Evolutionary conservation across 2,329 filamentous ascomycete species (phyloP).

Genomic region (Simplicillium sp.): DNA sequence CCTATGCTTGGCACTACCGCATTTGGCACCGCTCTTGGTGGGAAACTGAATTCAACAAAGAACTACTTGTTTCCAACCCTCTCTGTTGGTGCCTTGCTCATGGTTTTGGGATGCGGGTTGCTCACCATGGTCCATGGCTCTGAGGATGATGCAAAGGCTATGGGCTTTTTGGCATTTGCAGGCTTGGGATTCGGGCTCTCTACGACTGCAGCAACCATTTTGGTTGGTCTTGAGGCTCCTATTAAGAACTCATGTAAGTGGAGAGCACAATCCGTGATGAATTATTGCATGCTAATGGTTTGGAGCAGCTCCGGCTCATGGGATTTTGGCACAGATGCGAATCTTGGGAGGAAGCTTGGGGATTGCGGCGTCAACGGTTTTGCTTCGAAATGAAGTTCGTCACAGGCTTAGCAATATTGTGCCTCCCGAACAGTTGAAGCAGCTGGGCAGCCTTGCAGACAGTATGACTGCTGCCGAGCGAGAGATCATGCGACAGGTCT

Average conservation of each 20-base stretch:
- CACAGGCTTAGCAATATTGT: slow-evolving; percentile 18
- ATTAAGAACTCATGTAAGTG: slow-evolving; percentile 34
- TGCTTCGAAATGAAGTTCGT: slow-evolving; percentile 24
- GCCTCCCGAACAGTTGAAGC: slow-evolving; percentile 16
- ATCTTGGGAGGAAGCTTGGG: slow-evolving; percentile 45
- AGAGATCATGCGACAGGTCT: slow-evolving; percentile 24
- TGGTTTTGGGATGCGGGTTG: slow-evolving; percentile 37
- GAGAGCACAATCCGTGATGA: background rate
- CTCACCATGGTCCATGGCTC: slow-evolving; percentile 24
- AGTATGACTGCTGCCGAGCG: slow-evolving; percentile 18
- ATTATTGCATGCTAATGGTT: slow-evolving; percentile 3
- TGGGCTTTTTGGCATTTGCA: slow-evolving; percentile 41
- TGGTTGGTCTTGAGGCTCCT: slow-evolving; percentile 30
- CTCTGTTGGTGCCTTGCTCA: slow-evolving; percentile 27
- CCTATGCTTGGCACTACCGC: slow-evolving; percentile 42
- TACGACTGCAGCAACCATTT: slow-evolving; percentile 36
- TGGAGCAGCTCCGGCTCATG: slow-evolving; percentile 38
- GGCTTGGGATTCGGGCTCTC: slow-evolving; percentile 43
- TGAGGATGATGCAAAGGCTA: slow-evolving; percentile 30
- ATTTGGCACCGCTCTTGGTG: slow-evolving; percentile 31
- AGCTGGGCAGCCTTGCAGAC: slow-evolving; percentile 11
- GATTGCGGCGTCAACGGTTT: slow-evolving; percentile 40
- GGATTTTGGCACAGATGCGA: slow-evolving; percentile 39
- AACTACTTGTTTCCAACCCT: slow-evolving; percentile 35
- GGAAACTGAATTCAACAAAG: slow-evolving; percentile 29